These are phyloP conservation scores for Tetracladium setigerum DNA, from an alignment of 495 filamentous ascomycete genomes.

Conservation along the genomic window DNA sequence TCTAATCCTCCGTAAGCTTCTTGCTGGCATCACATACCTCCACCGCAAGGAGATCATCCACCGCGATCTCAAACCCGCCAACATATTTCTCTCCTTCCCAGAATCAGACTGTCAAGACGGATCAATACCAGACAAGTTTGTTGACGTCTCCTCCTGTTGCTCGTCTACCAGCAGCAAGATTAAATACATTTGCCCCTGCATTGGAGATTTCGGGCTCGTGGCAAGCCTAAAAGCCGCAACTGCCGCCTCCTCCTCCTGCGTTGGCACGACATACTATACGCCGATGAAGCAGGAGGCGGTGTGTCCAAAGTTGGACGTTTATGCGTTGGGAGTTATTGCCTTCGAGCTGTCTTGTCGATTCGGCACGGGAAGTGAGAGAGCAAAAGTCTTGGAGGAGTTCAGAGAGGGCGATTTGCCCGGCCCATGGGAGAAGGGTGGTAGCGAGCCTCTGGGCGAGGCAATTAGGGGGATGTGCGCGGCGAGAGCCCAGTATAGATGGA, in stretches of 20 bases:
- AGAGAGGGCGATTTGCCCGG: not conserved
- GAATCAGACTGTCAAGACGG: conserved; percentile 12
- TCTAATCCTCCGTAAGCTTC: conserved; percentile 25
- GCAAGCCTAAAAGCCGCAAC: conserved; percentile 10
- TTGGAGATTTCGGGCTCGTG: conserved; percentile 25
- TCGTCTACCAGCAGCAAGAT: not conserved
- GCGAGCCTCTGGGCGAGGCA: no score
- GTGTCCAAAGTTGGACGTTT: conserved; percentile 31
- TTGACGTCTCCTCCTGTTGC: conserved; percentile 25
- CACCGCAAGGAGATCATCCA: conserved; percentile 29
- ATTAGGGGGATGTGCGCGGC: no score
- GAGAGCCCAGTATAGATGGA: no score
- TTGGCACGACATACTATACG: conserved; percentile 32
- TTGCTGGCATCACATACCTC: conserved; percentile 22
- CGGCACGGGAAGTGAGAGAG: conserved; percentile 19
- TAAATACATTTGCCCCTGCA: conserved; percentile 14
- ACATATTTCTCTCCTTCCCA: conserved; percentile 33
- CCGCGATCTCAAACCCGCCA: conserved; percentile 39
- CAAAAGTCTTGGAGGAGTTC: not conserved
- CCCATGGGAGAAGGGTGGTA: not conserved
- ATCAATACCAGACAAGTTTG: conserved; percentile 16
- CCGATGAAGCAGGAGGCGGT: conserved; percentile 13
- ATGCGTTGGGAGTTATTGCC: conserved; percentile 30
- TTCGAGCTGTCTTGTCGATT: conserved; percentile 30
- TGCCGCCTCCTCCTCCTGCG: conserved; percentile 1